Evolutionary conservation across 768 basidiomycete species (phyloP).

Genomic region (Tephrocybe sp.): DNA sequence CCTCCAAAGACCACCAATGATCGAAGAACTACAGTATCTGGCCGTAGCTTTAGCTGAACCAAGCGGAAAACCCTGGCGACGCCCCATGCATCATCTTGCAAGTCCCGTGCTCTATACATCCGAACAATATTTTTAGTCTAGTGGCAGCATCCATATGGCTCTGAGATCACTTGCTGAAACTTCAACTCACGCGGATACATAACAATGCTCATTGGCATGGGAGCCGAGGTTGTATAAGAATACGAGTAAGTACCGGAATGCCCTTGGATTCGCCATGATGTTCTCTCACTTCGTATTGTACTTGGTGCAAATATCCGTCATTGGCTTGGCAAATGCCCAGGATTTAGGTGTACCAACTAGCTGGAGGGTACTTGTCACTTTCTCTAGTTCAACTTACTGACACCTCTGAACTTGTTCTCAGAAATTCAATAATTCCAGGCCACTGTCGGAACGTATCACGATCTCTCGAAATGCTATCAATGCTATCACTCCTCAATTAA

Average conservation of each 20-base stretch:
- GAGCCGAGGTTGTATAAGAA: conserved; percentile 9
- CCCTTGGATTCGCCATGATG: neutral
- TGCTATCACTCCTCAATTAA: conserved; percentile 36
- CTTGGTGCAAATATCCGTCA: neutral
- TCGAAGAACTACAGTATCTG: no score
- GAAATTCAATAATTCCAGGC: conserved; percentile 42
- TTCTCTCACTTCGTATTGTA: neutral
- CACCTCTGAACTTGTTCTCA: conserved; percentile 15
- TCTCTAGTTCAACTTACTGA: neutral
- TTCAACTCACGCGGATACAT: no score
- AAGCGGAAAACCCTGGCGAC: no score
- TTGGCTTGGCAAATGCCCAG: conserved; percentile 26
- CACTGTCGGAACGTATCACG: conserved; percentile 37
- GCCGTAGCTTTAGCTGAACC: no score
- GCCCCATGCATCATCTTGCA: no score
- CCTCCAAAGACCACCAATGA: no score
- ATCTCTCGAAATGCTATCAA: conserved; percentile 44
- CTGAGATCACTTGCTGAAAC: no score
- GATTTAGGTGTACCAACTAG: conserved; percentile 39
- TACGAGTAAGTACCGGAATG: neutral
- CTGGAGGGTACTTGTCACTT: conserved; percentile 39
- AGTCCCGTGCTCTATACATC: no score
- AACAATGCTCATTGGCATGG: neutral
- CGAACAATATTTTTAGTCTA: no score
- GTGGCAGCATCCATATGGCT: no score